Conservation (phyloP, 176 grass and related monocot genomes). For the Tillandsia leiboldiana region DNA sequence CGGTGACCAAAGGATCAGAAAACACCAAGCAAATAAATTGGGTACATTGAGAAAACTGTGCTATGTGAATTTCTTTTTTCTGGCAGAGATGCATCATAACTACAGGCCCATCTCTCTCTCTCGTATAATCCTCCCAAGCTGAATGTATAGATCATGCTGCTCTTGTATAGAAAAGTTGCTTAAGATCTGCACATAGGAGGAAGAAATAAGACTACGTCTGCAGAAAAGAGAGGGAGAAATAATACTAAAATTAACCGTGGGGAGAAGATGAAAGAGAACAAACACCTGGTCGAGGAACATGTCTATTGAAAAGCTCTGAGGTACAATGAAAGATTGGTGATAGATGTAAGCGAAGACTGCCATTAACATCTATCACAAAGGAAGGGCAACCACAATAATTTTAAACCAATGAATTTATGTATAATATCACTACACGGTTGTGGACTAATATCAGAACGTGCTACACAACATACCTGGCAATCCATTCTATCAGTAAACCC, state of each 20-base stretch:
- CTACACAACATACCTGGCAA: conserved; percentile 57
- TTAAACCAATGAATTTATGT: no score
- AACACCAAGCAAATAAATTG: no score
- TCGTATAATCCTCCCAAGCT: no score
- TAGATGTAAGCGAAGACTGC: conserved; percentile 99
- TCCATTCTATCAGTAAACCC: conserved; percentile 96
- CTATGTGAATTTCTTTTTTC: no score
- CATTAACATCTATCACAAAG: conserved; percentile 91
- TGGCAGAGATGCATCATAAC: no score
- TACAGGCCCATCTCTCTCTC: no score
- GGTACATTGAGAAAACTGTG: no score
- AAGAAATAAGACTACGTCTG: not conserved
- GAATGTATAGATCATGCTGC: not conserved
- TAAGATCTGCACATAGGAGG: conserved; percentile 41
- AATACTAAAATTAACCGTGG: not conserved
- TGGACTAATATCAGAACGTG: no score
- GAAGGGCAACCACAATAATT: no score
- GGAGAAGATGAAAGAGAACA: not conserved
- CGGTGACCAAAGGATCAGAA: no score
- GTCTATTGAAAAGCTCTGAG: conserved; percentile 64
- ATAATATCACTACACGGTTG: no score
- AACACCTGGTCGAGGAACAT: conserved; percentile 84
- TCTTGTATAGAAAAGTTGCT: conserved; percentile 73
- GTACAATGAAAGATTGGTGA: conserved; percentile 82
- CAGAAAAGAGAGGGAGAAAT: not conserved